These are phyloP conservation scores for Trapa incisa DNA, from an alignment of 345 rosid species.

Conservation along the genomic window DNA sequence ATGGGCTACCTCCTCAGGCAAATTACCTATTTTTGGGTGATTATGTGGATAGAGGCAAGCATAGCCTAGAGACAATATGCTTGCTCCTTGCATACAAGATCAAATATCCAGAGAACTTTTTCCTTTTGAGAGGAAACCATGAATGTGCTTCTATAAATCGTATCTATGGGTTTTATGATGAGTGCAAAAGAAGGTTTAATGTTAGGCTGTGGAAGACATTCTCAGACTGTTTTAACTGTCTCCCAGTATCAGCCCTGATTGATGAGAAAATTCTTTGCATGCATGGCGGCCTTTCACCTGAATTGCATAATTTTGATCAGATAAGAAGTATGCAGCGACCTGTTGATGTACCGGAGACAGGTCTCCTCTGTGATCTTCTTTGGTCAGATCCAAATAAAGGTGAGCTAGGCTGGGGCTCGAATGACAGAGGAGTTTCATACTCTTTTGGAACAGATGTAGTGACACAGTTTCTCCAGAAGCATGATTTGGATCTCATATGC, in stretches of 20 bases:
- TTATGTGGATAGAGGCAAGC: slow-evolving; percentile 11
- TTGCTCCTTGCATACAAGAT: slow-evolving; percentile 11
- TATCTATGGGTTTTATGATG: slow-evolving; percentile 11
- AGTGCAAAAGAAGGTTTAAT: slow-evolving; percentile 13
- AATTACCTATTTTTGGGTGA: slow-evolving; percentile 12
- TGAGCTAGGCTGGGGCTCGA: slow-evolving; percentile 5
- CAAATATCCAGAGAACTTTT: slow-evolving; percentile 9
- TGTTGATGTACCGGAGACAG: slow-evolving; percentile 7
- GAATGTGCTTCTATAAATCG: slow-evolving; percentile 12
- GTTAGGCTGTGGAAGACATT: slow-evolving; percentile 11
- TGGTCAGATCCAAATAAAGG: slow-evolving; percentile 11
- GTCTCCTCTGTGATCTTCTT: slow-evolving; percentile 12
- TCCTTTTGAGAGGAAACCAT: slow-evolving; percentile 11
- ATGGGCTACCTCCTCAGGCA: slow-evolving; percentile 5
- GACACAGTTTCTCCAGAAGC: slow-evolving; percentile 6
- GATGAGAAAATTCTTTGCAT: slow-evolving; percentile 11
- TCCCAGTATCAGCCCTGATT: slow-evolving; percentile 11
- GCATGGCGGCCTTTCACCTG: slow-evolving; percentile 11
- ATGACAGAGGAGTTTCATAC: slow-evolving; percentile 11
- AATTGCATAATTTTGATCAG: slow-evolving; percentile 8
- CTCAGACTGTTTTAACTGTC: slow-evolving; percentile 9
- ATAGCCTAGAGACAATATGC: slow-evolving; percentile 11
- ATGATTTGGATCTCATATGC: slow-evolving; percentile 13
- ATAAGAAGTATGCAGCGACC: slow-evolving; percentile 5
- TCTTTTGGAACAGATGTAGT: slow-evolving; percentile 11